These are phyloP conservation scores for Dendrobium chrysotoxum DNA, from an alignment of 106 monocot species.

Conservation along the genomic window DNA sequence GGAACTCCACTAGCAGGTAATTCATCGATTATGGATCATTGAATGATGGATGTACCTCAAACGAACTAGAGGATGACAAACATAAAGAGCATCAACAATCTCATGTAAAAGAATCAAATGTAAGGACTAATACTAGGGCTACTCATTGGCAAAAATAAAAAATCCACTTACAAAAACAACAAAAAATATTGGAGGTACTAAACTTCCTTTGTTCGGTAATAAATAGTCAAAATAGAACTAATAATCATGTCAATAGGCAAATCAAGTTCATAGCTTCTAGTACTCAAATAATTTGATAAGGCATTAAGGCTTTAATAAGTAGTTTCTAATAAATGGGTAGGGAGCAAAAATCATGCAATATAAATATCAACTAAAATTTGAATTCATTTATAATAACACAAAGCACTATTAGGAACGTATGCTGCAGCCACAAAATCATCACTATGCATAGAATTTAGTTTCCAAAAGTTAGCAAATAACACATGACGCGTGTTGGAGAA, in stretches of 20 bases:
- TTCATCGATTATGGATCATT: neutral
- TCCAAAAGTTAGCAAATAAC: too few relatives aligned
- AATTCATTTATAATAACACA: too few relatives aligned
- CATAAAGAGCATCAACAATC: neutral
- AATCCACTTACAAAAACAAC: neutral
- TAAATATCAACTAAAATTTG: too few relatives aligned
- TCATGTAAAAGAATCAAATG: neutral
- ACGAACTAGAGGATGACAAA: too few relatives aligned
- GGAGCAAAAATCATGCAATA: too few relatives aligned
- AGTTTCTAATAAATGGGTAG: neutral
- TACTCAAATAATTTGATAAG: neutral
- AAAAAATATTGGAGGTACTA: neutral
- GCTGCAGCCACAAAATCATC: too few relatives aligned
- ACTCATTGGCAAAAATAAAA: neutral
- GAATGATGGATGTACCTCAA: neutral
- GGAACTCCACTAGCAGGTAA: neutral
- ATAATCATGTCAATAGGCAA: neutral
- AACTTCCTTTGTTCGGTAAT: neutral
- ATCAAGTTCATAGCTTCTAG: too few relatives aligned
- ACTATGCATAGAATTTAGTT: too few relatives aligned
- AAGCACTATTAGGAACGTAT: too few relatives aligned
- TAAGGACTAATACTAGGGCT: neutral
- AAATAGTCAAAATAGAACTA: neutral
- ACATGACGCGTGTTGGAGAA: too few relatives aligned
- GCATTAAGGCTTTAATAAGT: neutral